These are phyloP conservation scores for Phytophthora sp. DNA, from an alignment of 352 stramenopile genomes.

Conservation along the genomic window DNA sequence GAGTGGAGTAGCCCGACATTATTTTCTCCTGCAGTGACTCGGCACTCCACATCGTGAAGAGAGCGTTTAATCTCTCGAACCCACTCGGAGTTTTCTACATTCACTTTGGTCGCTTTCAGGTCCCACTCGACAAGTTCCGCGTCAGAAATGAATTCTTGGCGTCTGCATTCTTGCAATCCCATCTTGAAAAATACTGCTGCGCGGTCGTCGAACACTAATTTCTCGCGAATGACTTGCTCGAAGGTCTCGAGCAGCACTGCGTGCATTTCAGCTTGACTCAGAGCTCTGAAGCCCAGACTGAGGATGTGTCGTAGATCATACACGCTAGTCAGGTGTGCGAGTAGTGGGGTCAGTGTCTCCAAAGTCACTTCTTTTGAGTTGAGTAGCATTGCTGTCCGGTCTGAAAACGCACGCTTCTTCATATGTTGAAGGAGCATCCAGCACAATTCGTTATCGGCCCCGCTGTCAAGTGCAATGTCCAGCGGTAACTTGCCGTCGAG, in stretches of 20 bases:
- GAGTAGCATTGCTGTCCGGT: constrained; percentile 4
- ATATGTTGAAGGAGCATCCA: constrained; percentile 15
- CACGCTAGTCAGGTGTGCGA: constrained; percentile 42
- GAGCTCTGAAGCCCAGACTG: constrained; percentile 15
- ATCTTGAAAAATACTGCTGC: constrained; percentile 43
- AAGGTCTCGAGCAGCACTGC: constrained; percentile 21
- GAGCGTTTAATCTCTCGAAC: constrained; percentile 41
- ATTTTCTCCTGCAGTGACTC: background rate
- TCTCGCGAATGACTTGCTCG: constrained; percentile 29
- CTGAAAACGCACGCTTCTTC: constrained; percentile 20
- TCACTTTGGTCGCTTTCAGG: constrained; percentile 38
- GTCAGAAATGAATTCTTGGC: constrained; percentile 9
- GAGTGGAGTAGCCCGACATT: constrained; percentile 5
- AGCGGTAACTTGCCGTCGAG: constrained; percentile 4
- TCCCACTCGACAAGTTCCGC: constrained; percentile 31
- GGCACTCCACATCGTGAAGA: constrained; percentile 17
- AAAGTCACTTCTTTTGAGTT: background rate
- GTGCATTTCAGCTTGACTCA: constrained; percentile 16
- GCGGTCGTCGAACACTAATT: constrained; percentile 38
- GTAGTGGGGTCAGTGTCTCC: constrained; percentile 20
- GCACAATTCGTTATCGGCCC: constrained; percentile 3
- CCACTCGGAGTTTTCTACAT: constrained; percentile 46
- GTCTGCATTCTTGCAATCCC: constrained; percentile 32
- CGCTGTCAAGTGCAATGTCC: constrained; percentile 6
- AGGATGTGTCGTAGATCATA: constrained; percentile 42